Conservation (phyloP, 768 basidiomycete genomes). For the Dioszegia hungarica region DNA sequence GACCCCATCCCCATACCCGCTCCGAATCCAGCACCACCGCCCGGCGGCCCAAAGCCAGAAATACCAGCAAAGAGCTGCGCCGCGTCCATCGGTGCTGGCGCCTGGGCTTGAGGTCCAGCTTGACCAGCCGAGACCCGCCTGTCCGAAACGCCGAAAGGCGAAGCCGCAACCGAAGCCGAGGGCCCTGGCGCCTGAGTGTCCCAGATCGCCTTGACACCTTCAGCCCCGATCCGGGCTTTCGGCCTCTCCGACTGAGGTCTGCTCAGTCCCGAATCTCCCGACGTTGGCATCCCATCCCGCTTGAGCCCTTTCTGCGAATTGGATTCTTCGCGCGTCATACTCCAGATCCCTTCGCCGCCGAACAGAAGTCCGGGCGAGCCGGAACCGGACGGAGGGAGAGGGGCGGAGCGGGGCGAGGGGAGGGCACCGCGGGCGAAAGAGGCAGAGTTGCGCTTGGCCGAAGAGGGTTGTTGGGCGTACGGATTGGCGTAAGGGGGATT, state of each 20-base stretch:
- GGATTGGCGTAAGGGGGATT: not conserved
- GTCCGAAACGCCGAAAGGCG: not conserved
- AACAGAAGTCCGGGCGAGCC: constrained; percentile 25
- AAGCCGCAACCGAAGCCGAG: not conserved
- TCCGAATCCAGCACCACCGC: not conserved
- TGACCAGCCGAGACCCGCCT: not conserved
- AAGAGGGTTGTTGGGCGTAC: not conserved
- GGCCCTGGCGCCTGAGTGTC: not conserved
- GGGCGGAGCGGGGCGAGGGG: not conserved
- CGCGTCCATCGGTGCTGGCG: not conserved
- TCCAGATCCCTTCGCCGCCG: constrained; percentile 32
- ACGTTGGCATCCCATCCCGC: not conserved
- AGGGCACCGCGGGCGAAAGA: not conserved
- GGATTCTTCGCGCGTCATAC: constrained; percentile 31
- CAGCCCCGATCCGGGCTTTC: not conserved
- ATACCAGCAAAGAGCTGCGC: constrained; percentile 6
- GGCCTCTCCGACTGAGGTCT: not conserved
- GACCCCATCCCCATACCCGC: no score
- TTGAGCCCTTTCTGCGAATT: constrained; percentile 23
- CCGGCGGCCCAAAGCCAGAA: not conserved
- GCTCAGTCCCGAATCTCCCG: not conserved
- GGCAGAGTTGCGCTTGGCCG: not conserved
- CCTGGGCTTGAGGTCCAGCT: not conserved
- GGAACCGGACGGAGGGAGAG: not conserved
- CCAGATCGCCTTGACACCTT: constrained; percentile 5